Evolutionary conservation across 2,329 filamentous ascomycete genomes (phyloP).

Genomic region (Colletotrichum chlorophyti): DNA sequence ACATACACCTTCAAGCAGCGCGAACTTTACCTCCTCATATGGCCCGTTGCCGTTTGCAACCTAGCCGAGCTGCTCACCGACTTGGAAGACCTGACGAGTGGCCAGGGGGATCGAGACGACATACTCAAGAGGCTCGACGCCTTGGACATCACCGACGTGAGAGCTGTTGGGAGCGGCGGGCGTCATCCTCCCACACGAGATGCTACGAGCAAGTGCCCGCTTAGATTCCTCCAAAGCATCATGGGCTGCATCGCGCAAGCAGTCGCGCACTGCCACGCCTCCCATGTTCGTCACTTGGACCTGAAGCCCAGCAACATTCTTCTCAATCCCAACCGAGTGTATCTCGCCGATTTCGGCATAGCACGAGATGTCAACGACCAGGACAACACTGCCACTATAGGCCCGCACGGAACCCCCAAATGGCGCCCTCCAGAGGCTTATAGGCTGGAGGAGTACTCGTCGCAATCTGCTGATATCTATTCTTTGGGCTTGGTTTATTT

Average conservation of each 20-base stretch:
- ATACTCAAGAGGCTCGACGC: slow-evolving; percentile 45
- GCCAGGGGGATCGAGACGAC: slow-evolving; percentile 47
- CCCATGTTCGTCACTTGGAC: slow-evolving; percentile 52
- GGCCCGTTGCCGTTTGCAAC: slow-evolving; percentile 55
- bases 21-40: slow-evolving; percentile 53
- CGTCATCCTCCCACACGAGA: slow-evolving; percentile 11
- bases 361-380: slow-evolving; percentile 52
- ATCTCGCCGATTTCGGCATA: slow-evolving; percentile 57
- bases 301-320: slow-evolving; percentile 57
- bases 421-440: slow-evolving; percentile 55
- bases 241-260: slow-evolving; percentile 54
- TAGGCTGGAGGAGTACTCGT: slow-evolving; percentile 45
- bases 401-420: slow-evolving; percentile 47
- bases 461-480: slow-evolving; percentile 56
- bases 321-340: slow-evolving; percentile 51
- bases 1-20: slow-evolving; percentile 49
- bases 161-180: slow-evolving; percentile 40
- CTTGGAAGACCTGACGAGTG: slow-evolving; percentile 46
- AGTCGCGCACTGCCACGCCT: slow-evolving; percentile 48
- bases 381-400: slow-evolving; percentile 52
- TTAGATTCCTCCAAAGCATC: slow-evolving; percentile 49
- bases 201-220: slow-evolving; percentile 38
- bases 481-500: slow-evolving; percentile 54
- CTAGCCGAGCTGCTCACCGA: slow-evolving; percentile 50
- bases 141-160: slow-evolving; percentile 46